Base-by-base conservation (phyloP, 129 eudicot genomes). In the Helichrysum umbraculigerum region DNA sequence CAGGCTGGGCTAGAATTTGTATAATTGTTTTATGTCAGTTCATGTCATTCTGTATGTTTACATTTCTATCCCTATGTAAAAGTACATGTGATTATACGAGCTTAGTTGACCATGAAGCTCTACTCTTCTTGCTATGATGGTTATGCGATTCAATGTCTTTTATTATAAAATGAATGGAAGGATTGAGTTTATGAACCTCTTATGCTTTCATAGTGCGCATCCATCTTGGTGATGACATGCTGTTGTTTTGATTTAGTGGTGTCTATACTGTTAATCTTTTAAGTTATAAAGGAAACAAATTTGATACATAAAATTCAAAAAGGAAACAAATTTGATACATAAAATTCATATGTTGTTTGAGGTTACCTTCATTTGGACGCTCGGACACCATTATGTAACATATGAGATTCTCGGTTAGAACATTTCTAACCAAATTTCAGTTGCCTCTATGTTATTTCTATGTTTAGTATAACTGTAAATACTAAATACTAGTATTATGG, bases 21-120 rank as follows among this genome's bases (percentile, higher is more conserved):
- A 25, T 25, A 65, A 15, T 30, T 65, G 70, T 65, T 69, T 22
- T 69, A 44, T 69, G 59, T 69, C 35, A 41, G 21, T 69, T 69
- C 66, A 47, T 47, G 54, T 47, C 54, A 4, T 47, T 47, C n/a
- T 47, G 54, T 47, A 47, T 47, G 54, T 0, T 11, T 14, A 17
- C 62, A 1, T 57, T 60, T 11, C 28, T 60, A 60, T 25, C 28
- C 66, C 16, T 33, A 52, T 57, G 19, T 72, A 50, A n/a, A 72
- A 72, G 60, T 72, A 21, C 22, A 34, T 47, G 59, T 39, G 11
- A 57, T 57, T 57, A 57, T 20, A 11, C 3, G 20, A 72, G 54
- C 17, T 17, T 47, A 47, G 54, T 47, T 47, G 16, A 47, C 17
- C 54, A 47, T 5, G 54, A 47, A 14, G 54, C 54, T 47, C 54